Evolutionary conservation across 202 grass and related monocot species (phyloP).

Genomic region (Panicum virgatum): DNA sequence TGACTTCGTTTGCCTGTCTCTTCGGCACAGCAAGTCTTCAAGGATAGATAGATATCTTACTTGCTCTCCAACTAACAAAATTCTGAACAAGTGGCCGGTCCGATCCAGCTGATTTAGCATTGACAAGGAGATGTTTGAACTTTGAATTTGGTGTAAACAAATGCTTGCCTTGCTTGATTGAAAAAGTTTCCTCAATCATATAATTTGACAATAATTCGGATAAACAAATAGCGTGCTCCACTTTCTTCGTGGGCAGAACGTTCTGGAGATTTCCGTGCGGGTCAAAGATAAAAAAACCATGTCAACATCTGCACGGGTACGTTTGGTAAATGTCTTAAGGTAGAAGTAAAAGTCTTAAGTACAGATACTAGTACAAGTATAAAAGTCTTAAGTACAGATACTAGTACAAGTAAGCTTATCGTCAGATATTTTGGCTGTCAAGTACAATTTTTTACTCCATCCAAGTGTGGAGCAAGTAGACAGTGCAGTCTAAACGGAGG

Average conservation of each 20-base stretch:
- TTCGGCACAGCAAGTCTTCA: neutral
- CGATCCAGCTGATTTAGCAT: neutral
- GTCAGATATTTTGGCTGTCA: neutral
- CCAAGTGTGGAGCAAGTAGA: neutral
- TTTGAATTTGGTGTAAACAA: conserved; percentile 1
- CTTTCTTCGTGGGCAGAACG: neutral
- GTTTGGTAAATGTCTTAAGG: neutral
- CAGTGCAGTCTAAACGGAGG: neutral
- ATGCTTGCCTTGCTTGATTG: neutral
- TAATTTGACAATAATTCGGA: neutral
- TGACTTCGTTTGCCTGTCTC: conserved; percentile 1
- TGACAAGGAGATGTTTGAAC: conserved; percentile 23
- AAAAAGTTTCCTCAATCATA: neutral
- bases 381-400: neutral
- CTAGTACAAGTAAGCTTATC: neutral
- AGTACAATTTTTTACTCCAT: neutral
- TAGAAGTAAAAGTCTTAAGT: too few species aligned
- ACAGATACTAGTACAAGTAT: too few species aligned
- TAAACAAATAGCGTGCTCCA: neutral
- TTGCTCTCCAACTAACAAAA: neutral
- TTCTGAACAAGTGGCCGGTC: neutral
- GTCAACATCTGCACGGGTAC: neutral
- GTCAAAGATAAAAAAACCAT: neutral
- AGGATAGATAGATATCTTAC: conserved; percentile 16
- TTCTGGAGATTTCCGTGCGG: neutral